A percentile compares a stretch with the other conserved stretches of the same genome.
Conservation (phyloP, 2,329 filamentous ascomycete species). For the Penicillium sp. region DNA sequence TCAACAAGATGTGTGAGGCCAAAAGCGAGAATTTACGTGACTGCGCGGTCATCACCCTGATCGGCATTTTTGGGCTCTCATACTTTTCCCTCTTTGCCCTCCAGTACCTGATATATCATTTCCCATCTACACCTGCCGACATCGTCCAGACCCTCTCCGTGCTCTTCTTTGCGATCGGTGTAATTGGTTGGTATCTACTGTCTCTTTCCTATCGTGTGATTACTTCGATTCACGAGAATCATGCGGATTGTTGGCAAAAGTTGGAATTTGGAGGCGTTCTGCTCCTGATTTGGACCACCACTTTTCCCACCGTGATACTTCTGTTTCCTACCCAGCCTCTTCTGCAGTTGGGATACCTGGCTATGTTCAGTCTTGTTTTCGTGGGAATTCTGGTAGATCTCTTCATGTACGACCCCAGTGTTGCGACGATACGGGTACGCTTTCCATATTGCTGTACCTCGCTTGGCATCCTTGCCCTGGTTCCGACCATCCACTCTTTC, state of each 20-base stretch:
- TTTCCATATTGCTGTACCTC: neutral
- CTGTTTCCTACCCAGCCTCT: neutral
- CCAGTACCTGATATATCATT: slow-evolving; percentile 1
- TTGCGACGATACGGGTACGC: neutral
- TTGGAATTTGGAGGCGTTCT: slow-evolving; percentile 10
- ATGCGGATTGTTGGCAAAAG: slow-evolving; percentile 11
- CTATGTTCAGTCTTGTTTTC: neutral
- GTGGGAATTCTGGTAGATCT: neutral
- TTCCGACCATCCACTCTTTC: neutral
- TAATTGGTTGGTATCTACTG: neutral
- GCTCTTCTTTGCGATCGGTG: neutral
- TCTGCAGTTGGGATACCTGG: slow-evolving; percentile 4
- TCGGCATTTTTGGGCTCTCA: neutral
- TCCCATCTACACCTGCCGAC: neutral
- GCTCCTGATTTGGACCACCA: slow-evolving; percentile 11
- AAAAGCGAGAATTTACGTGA: neutral
- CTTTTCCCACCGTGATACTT: slow-evolving; percentile 9
- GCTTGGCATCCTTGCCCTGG: neutral
- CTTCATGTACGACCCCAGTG: neutral
- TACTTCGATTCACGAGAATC: slow-evolving; percentile 1
- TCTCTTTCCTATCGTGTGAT: neutral
- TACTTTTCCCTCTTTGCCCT: slow-evolving; percentile 4
- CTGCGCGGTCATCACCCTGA: neutral
- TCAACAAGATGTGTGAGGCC: neutral
- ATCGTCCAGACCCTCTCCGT: neutral